Percentiles rank a stretch among this genome's conserved stretches.
Evolutionary conservation across 495 filamentous ascomycete species (phyloP).

Genomic region (Hapsidospora chrysogenum): DNA sequence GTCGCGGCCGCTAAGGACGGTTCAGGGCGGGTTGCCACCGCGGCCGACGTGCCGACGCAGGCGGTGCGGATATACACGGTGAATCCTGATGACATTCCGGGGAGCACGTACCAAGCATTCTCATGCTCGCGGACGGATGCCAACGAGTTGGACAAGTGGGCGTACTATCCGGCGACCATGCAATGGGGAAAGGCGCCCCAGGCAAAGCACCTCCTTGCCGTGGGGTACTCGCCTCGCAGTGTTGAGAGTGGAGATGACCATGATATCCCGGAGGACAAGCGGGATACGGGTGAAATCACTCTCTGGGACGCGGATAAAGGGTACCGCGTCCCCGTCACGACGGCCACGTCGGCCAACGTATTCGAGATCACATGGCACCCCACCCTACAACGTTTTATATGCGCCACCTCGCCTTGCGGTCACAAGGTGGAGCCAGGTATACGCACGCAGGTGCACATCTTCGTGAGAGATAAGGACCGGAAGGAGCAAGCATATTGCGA

Average conservation of each 20-base stretch:
- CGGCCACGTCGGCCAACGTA: slow-evolving; percentile 46
- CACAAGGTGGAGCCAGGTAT: slow-evolving; percentile 21
- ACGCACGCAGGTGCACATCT: slow-evolving; percentile 34
- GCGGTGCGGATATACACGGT: slow-evolving; percentile 33
- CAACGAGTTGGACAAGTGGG: slow-evolving; percentile 30
- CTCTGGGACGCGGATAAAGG: slow-evolving; percentile 47
- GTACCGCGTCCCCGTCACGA: slow-evolving; percentile 24
- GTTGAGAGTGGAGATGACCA: slow-evolving; percentile 26
- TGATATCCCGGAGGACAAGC: slow-evolving; percentile 35
- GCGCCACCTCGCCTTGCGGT: slow-evolving; percentile 39
- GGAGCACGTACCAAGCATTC: slow-evolving; percentile 16
- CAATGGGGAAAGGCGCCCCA: slow-evolving; percentile 44
- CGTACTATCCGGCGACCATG: slow-evolving; percentile 52
- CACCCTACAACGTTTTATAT: slow-evolving; percentile 34
- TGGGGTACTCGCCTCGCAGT: slow-evolving; percentile 55
- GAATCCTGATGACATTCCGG: slow-evolving; percentile 11
- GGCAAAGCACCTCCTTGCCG: slow-evolving; percentile 45
- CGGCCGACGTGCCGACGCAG: slow-evolving; percentile 25
- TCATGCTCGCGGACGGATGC: slow-evolving; percentile 32
- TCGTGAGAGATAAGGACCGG: slow-evolving; percentile 9
- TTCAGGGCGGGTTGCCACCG: slow-evolving; percentile 30
- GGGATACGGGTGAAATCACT: slow-evolving; percentile 48
- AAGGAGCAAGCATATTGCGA: slow-evolving; percentile 17
- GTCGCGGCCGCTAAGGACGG: slow-evolving; percentile 39
- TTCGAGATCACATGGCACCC: slow-evolving; percentile 76